Conservation (phyloP, 139 green algal species). For the Tetradesmus obliquus region DNA sequence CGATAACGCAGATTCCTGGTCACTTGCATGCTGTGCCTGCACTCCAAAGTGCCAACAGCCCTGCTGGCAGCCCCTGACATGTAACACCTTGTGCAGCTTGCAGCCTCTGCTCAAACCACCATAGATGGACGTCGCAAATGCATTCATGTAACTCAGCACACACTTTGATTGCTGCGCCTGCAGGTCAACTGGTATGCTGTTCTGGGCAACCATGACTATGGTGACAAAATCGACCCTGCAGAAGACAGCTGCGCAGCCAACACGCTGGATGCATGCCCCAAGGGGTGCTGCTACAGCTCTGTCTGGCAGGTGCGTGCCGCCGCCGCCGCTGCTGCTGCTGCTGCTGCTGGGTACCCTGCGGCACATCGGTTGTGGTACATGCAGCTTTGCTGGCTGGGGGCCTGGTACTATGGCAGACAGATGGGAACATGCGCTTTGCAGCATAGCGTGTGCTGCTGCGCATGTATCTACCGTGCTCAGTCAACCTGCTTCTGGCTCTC, state of each 20-base stretch:
- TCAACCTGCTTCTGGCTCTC: no score
- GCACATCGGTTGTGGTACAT: no score
- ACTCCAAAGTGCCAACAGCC: no score
- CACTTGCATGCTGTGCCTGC: no score
- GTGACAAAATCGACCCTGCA: slow-evolving; percentile 41
- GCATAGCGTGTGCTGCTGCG: not conserved
- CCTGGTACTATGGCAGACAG: no score
- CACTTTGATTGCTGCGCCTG: not conserved
- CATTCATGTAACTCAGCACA: not conserved
- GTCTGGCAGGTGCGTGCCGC: slow-evolving; percentile 52
- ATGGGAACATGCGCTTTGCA: no score
- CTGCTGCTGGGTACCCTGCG: not conserved
- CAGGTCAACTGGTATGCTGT: slow-evolving; percentile 70
- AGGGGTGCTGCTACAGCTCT: slow-evolving; percentile 60
- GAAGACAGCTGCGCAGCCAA: slow-evolving; percentile 40
- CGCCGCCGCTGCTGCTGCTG: not conserved
- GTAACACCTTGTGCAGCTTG: not conserved
- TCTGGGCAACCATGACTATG: slow-evolving; percentile 80
- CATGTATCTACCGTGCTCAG: not conserved
- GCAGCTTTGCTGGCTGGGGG: no score
- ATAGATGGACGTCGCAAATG: not conserved
- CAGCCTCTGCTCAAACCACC: not conserved
- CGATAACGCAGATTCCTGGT: no score
- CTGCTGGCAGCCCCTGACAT: no score
- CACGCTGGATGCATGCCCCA: slow-evolving; percentile 39